Evolutionary conservation across 2,329 filamentous ascomycete genomes (phyloP).

Genomic region (Penicillium sp.): DNA sequence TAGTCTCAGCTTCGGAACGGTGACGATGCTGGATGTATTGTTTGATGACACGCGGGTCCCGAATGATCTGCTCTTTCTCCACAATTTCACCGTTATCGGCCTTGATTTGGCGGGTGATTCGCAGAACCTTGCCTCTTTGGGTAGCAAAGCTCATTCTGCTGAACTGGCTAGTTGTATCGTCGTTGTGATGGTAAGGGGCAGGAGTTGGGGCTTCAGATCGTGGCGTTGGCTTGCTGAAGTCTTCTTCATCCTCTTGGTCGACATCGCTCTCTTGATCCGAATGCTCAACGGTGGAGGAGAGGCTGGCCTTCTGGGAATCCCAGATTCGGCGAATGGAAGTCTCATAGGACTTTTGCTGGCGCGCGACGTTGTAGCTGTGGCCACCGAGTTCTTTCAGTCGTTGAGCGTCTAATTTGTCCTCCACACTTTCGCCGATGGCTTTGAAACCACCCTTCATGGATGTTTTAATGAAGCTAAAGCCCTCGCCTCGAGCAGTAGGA

Average conservation of each 20-base stretch:
- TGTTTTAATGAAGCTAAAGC: slow-evolving; percentile 95
- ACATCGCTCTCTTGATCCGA: slow-evolving; percentile 74
- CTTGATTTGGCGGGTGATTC: slow-evolving; percentile 71
- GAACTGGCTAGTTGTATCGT: slow-evolving; percentile 81
- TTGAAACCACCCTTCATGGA: slow-evolving; percentile 99
- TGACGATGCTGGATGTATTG: slow-evolving; percentile 82
- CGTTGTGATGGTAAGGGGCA: slow-evolving; percentile 57
- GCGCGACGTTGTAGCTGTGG: slow-evolving; percentile 96
- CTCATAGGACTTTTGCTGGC: slow-evolving; percentile 90
- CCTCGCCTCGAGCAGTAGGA: slow-evolving; percentile 88
- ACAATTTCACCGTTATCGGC: slow-evolving; percentile 69
- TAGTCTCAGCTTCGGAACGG: slow-evolving; percentile 70
- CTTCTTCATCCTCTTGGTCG: slow-evolving; percentile 55
- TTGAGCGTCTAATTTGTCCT: slow-evolving; percentile 84
- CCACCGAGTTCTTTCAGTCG: slow-evolving; percentile 71
- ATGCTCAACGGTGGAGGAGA: slow-evolving; percentile 74
- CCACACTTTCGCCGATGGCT: slow-evolving; percentile 83
- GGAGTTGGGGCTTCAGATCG: slow-evolving; percentile 70
- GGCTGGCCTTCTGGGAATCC: slow-evolving; percentile 80
- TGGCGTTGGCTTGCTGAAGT: slow-evolving; percentile 60
- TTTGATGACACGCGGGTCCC: slow-evolving; percentile 83
- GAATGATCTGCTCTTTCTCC: slow-evolving; percentile 64
- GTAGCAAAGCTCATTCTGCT: slow-evolving; percentile 72
- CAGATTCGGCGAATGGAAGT: slow-evolving; percentile 90
- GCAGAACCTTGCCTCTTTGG: slow-evolving; percentile 69